Conservation (phyloP, 208 protist genomes). For the Leishmania guyanensis region DNA sequence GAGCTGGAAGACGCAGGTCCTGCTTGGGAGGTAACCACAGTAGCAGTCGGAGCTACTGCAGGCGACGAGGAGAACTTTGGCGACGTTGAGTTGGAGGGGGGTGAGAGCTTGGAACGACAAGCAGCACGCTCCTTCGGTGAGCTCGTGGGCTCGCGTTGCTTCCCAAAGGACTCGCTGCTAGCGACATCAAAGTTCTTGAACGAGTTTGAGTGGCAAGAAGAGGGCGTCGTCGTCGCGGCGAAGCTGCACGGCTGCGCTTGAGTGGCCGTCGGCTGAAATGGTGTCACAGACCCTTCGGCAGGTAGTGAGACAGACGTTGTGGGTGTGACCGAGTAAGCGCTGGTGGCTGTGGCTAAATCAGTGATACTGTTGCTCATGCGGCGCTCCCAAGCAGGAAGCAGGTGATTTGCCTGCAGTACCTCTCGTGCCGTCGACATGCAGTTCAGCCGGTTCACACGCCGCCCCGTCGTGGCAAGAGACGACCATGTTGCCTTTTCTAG, state of each 20-base stretch:
- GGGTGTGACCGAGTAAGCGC: neutral
- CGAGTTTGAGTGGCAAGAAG: conserved; percentile 9
- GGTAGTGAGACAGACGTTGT: neutral
- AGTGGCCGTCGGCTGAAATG: neutral
- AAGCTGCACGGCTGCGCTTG: neutral
- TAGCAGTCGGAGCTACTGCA: neutral
- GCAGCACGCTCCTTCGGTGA: neutral
- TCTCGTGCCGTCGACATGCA: conserved; percentile 34
- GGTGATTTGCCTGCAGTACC: conserved; percentile 8
- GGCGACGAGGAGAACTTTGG: neutral
- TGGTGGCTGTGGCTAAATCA: neutral
- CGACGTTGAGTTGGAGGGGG: conserved; percentile 5
- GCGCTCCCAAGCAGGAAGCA: conserved; percentile 31
- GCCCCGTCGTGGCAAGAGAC: neutral
- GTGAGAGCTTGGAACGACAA: neutral
- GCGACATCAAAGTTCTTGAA: conserved; percentile 5
- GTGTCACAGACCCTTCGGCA: neutral
- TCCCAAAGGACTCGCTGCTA: neutral
- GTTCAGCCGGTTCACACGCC: conserved; percentile 20
- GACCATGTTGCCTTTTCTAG: conserved; percentile 27
- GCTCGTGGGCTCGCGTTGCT: conserved; percentile 1
- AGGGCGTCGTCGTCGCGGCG: neutral
- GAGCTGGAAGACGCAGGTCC: conserved; percentile 6
- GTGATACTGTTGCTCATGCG: conserved; percentile 14
- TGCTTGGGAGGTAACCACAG: neutral